Conservation (phyloP, 1,139 yeast species). For the Debaryomyces fabryi region DNA sequence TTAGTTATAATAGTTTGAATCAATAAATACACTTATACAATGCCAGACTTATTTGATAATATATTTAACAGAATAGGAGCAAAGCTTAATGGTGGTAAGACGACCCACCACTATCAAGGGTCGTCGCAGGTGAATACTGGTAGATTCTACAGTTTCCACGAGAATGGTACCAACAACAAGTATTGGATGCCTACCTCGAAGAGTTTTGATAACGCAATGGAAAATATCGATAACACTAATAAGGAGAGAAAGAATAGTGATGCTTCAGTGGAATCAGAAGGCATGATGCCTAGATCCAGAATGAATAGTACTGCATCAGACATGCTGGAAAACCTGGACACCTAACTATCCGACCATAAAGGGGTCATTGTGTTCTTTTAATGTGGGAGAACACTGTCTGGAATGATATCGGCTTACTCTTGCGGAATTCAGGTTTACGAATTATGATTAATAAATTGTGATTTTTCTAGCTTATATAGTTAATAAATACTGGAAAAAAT, state of each 20-base stretch:
- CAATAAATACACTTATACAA: conserved; percentile 13
- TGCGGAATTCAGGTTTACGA: not conserved
- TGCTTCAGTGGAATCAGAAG: conserved; percentile 18
- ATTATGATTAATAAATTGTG: not conserved
- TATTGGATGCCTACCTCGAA: conserved; percentile 40
- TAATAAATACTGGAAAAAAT: not conserved
- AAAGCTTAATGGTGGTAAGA: conserved; percentile 39
- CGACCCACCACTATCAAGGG: conserved; percentile 33
- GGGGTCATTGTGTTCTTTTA: conserved; percentile 6
- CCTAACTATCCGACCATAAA: conserved; percentile 4
- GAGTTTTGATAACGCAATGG: conserved; percentile 3
- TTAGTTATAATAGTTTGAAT: not conserved
- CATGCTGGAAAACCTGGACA: conserved; percentile 4
- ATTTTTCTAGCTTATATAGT: not conserved
- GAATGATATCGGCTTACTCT: conserved; percentile 5
- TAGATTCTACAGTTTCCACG: conserved; percentile 39
- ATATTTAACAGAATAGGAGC: conserved; percentile 36
- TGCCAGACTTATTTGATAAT: conserved; percentile 51
- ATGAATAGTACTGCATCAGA: conserved; percentile 19
- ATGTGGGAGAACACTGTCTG: conserved; percentile 11
- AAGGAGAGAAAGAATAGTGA: conserved; percentile 26
- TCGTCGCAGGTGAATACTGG: conserved; percentile 44
- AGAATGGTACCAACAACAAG: conserved; percentile 39
- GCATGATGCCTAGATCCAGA: conserved; percentile 17
- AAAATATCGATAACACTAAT: conserved; percentile 7